Conservation (phyloP, 1,284 basidiomycete species). For the Leccinum proximum region DNA sequence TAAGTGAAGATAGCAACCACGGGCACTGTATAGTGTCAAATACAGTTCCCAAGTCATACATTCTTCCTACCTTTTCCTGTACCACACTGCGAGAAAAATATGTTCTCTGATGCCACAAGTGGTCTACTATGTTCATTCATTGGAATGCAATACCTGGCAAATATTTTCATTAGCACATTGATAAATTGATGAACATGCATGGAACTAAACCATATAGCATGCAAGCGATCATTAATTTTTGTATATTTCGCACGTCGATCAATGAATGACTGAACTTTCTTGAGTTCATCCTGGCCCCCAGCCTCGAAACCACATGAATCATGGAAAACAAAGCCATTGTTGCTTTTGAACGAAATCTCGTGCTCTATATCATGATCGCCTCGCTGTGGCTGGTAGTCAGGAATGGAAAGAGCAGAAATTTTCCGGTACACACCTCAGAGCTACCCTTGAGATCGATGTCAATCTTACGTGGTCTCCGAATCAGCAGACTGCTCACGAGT, state of each 20-base stretch:
- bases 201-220: not conserved
- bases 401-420: constrained; percentile 1
- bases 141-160: not conserved
- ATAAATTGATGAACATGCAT: not conserved
- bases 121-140: not conserved
- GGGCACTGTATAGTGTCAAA: constrained; percentile 9
- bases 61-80: not conserved
- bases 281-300: not conserved
- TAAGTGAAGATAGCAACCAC: constrained; percentile 16
- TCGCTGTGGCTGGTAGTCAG: constrained; percentile 17
- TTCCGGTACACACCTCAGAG: not conserved
- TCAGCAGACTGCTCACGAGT: not conserved
- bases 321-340: constrained; percentile 28
- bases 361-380: constrained; percentile 32
- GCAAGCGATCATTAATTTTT: not conserved
- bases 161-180: not conserved
- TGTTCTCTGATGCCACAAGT: not conserved
- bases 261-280: not conserved
- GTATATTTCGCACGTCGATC: not conserved
- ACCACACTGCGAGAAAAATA: not conserved
- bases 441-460: not conserved
- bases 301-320: constrained; percentile 23
- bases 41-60: not conserved
- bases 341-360: constrained; percentile 26
- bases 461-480: not conserved